Conservation (phyloP, 768 basidiomycete species). For the Phylloporus sp. region DNA sequence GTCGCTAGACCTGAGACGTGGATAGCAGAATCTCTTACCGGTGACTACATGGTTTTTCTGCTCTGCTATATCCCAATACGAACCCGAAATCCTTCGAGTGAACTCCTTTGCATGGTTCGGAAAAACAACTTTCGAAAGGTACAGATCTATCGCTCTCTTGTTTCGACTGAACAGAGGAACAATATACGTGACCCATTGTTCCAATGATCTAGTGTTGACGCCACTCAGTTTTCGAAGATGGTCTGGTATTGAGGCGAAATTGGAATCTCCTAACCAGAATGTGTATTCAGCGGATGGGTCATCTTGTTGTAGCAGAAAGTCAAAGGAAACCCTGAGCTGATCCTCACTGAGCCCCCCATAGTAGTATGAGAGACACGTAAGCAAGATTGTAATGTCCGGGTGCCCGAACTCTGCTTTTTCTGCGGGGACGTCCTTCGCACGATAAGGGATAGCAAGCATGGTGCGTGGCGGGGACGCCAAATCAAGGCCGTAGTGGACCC, state of each 20-base stretch:
- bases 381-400: too few relatives aligned
- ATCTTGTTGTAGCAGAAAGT: slow-evolving; percentile 1
- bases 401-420: too few relatives aligned
- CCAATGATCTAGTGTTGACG: slow-evolving; percentile 3
- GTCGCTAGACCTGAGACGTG: not conserved
- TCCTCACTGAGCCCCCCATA: slow-evolving; percentile 12
- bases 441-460: too few relatives aligned
- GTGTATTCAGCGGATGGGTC: slow-evolving; percentile 2
- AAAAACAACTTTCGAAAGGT: slow-evolving; percentile 31
- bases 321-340: not conserved
- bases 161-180: slow-evolving; percentile 2
- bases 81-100: slow-evolving; percentile 23
- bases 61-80: slow-evolving; percentile 35
- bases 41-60: slow-evolving; percentile 5
- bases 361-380: slow-evolving; percentile 33
- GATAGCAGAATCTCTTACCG: not conserved
- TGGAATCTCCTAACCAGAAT: not conserved
- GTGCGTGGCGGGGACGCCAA: slow-evolving; percentile 1
- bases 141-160: slow-evolving; percentile 2
- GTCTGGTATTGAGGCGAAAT: not conserved
- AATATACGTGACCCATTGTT: slow-evolving; percentile 2
- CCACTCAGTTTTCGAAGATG: not conserved
- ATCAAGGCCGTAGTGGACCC: slow-evolving; percentile 31
- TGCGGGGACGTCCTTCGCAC: too few relatives aligned
- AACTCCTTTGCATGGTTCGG: slow-evolving; percentile 32